Evolutionary conservation across 2,329 filamentous ascomycete genomes (phyloP).

Genomic region (Meredithiella fracta): DNA sequence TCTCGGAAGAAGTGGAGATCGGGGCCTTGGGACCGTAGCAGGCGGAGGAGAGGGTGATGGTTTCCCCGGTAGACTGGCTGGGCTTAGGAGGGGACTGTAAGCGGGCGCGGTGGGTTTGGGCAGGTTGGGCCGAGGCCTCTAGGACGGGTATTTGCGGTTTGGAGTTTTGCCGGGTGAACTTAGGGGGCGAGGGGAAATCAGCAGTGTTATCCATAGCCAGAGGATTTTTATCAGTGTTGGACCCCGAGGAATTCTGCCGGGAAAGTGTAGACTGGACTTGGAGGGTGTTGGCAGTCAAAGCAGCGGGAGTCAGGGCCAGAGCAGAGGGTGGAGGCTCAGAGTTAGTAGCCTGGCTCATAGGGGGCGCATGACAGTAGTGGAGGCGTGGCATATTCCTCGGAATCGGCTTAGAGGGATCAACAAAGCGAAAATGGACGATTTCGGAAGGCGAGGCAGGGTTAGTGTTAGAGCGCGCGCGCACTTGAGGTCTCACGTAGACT

Average conservation of each 20-base stretch:
- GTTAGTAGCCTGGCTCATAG: not conserved
- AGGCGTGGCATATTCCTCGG: constrained; percentile 13
- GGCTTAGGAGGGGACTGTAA: constrained; percentile 4
- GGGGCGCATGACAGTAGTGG: constrained; percentile 7
- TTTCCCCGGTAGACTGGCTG: not conserved
- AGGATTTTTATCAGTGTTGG: constrained; percentile 5
- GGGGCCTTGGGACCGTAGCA: not conserved
- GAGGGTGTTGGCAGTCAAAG: not conserved
- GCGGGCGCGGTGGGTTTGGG: constrained; percentile 3
- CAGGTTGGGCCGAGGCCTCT: not conserved
- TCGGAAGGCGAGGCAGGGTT: constrained; percentile 28
- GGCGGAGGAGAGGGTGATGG: not conserved
- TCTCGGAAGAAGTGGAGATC: not conserved
- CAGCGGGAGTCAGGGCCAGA: not conserved
- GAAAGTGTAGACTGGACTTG: not conserved
- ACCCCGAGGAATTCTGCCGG: constrained; percentile 3
- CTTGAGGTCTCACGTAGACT: constrained; percentile 1
- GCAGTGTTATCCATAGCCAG: constrained; percentile 8
- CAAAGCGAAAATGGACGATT: constrained; percentile 6
- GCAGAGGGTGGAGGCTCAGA: not conserved
- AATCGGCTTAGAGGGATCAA: constrained; percentile 10
- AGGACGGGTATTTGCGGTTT: not conserved
- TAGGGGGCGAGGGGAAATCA: constrained; percentile 9
- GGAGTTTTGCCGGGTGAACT: not conserved
- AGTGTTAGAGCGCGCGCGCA: constrained; percentile 35